Evolutionary conservation across 2,329 filamentous ascomycete genomes (phyloP).

Genomic region (Mycosphaerelloides madeirae): DNA sequence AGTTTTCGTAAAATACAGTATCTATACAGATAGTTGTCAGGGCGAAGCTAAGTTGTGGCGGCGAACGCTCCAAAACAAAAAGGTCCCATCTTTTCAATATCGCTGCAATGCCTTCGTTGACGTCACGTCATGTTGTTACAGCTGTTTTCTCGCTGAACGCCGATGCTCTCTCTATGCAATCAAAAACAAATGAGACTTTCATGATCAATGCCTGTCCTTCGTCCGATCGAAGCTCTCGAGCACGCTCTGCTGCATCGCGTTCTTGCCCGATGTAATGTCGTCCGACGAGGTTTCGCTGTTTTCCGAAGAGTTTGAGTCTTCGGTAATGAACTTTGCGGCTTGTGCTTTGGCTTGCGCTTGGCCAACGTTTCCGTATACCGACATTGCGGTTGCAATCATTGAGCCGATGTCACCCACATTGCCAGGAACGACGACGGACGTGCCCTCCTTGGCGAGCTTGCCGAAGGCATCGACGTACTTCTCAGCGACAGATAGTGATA

Average conservation of each 20-base stretch:
- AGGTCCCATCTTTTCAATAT: too few species aligned
- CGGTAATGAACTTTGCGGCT: conserved; percentile 44
- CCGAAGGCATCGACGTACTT: conserved; percentile 96
- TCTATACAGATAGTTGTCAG: too few species aligned
- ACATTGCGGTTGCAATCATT: conserved; percentile 95
- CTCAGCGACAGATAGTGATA: conserved; percentile 86
- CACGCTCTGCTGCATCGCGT: conserved; percentile 36
- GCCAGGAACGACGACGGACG: conserved; percentile 88
- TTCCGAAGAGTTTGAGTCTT: conserved; percentile 9
- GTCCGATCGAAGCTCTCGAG: conserved; percentile 38
- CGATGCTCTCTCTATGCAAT: conserved; percentile 5
- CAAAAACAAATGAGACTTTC: neutral
- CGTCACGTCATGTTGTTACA: too few species aligned
- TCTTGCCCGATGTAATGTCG: conserved; percentile 17
- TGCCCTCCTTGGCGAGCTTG: conserved; percentile 90
- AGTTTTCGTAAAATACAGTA: too few species aligned
- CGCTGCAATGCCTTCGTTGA: too few species aligned
- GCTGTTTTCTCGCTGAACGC: neutral
- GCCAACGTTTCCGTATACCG: conserved; percentile 90
- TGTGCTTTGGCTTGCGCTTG: conserved; percentile 69
- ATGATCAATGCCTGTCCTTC: conserved; percentile 31
- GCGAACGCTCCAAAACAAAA: too few species aligned
- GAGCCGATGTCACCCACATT: conserved; percentile 94
- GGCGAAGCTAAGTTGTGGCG: too few species aligned
- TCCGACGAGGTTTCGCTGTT: conserved; percentile 7